Base-by-base conservation (phyloP, 169 alveolate species). In the Babesia sp. region DNA sequence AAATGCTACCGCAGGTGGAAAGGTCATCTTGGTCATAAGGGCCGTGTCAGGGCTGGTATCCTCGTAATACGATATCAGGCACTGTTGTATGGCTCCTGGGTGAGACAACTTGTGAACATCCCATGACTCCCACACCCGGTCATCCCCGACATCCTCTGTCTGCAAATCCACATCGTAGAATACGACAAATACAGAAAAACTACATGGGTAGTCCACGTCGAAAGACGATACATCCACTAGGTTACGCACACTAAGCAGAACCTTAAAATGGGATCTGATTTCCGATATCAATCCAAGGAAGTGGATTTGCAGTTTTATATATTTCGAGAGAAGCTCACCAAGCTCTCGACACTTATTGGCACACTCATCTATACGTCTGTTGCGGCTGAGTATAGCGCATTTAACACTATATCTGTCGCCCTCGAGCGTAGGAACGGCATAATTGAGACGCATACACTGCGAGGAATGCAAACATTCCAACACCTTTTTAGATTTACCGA, bases 161-260 rank as follows among this genome's bases (percentile, higher is more conserved):
- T 12, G 0, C 29, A 63, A 56, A 14, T 69, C 59, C 42, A 76
- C n/a, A 39, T 79, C 87, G 71, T 60, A 79, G 55, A 79, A 79
- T 22, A 71, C 33, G 45, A 70, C 83, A 44, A 66, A 59, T 24
- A 79, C 77, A 20, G 84, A 46, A 37, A 79, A 79, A 24, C 75
- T 64, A 14, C 83, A 41, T n/a, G 87, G 87, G 39, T 69, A 79
- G 64, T 79, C 87, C 34, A 79, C 76, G 54, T 79, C 87, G 48
- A 48, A 68, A n/a, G 87, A 41, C 42, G 83, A 53, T 29, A 79
- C 61, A 57, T 79, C 87, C 53, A 79, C 87, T 11, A 51, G 72
- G 71, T 79, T 79, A 34, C 87, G 53, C 9, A 59, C 71, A 46
- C 53, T 79, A 26, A 54, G 37, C 11, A 79, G 69, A 41, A 79